phyloP scores from a whole-genome alignment of 495 filamentous ascomycete genomes.

The Hypoxylon lienhwacheense region DNA sequence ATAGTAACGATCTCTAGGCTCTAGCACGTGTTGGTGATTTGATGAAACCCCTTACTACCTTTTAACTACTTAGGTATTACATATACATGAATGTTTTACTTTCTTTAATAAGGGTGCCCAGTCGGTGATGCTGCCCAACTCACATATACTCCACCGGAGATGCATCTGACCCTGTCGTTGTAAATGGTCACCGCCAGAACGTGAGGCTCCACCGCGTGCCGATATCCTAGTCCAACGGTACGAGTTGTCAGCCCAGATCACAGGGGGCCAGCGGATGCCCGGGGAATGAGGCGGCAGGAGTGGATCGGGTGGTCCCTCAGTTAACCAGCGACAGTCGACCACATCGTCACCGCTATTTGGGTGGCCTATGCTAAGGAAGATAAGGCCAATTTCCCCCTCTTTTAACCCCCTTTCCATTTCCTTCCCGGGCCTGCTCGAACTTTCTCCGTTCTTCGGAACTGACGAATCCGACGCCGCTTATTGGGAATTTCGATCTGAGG shows the following conservation, averaged over 20 bases:
- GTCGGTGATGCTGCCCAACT: slow-evolving; percentile 43
- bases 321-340: slow-evolving; percentile 37
- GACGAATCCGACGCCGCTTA: too few species aligned
- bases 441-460: neutral
- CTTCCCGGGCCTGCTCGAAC: slow-evolving; percentile 8
- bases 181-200: slow-evolving; percentile 31
- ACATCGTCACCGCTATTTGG: slow-evolving; percentile 44
- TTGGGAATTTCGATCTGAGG: too few species aligned
- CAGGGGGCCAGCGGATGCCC: slow-evolving; percentile 32
- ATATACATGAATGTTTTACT: too few species aligned
- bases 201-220: slow-evolving; percentile 32
- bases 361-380: slow-evolving; percentile 20
- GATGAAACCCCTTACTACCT: slow-evolving; percentile 27
- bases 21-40: slow-evolving; percentile 22
- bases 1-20: too few species aligned
- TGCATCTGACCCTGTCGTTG: slow-evolving; percentile 35
- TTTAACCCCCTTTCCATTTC: neutral
- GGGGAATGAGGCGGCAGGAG: slow-evolving; percentile 38
- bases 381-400: slow-evolving; percentile 17
- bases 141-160: slow-evolving; percentile 38
- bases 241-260: slow-evolving; percentile 30
- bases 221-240: slow-evolving; percentile 33
- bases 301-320: slow-evolving; percentile 30
- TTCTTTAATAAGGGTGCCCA: slow-evolving; percentile 26
- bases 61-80: too few species aligned